Conservation (phyloP, 768 basidiomycete genomes). For the Boletus tylopilopsis region DNA sequence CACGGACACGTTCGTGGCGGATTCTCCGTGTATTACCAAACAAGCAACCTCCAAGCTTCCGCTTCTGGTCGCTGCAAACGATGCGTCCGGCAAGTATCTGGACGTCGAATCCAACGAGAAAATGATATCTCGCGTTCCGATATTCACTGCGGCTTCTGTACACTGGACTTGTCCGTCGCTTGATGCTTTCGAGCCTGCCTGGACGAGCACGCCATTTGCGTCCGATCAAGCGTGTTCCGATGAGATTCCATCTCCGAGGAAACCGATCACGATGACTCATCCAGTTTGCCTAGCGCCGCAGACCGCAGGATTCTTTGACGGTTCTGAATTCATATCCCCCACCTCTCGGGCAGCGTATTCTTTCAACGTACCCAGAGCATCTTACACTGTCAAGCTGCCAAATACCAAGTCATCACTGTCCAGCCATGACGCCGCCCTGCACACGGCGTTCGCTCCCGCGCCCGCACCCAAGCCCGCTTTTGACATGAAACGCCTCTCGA, state of each 20-base stretch:
- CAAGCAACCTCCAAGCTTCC: slow-evolving; percentile 4
- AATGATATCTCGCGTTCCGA: neutral
- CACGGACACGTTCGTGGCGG: slow-evolving; percentile 21
- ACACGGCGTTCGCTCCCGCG: too few species aligned
- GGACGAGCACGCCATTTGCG: slow-evolving; percentile 17
- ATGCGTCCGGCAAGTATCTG: neutral
- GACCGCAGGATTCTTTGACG: neutral
- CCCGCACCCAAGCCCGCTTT: neutral
- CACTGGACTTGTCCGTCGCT: neutral
- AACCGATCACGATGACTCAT: neutral
- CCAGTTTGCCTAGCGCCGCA: neutral
- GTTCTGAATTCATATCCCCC: neutral
- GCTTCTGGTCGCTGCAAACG: neutral
- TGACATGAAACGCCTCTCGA: neutral
- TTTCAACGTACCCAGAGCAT: neutral
- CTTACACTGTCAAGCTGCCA: slow-evolving; percentile 19
- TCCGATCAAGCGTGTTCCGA: neutral
- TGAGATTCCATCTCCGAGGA: neutral
- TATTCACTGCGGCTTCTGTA: neutral
- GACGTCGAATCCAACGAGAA: neutral
- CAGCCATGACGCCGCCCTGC: too few species aligned
- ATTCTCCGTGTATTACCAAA: slow-evolving; percentile 18
- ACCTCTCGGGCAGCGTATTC: slow-evolving; percentile 3
- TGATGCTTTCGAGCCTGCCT: slow-evolving; percentile 11
- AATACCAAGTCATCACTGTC: neutral